Percentiles rank a stretch among this genome's conserved stretches.
Evolutionary conservation across 768 basidiomycete genomes (phyloP).

Genomic region (Butyriboletus loyo): DNA sequence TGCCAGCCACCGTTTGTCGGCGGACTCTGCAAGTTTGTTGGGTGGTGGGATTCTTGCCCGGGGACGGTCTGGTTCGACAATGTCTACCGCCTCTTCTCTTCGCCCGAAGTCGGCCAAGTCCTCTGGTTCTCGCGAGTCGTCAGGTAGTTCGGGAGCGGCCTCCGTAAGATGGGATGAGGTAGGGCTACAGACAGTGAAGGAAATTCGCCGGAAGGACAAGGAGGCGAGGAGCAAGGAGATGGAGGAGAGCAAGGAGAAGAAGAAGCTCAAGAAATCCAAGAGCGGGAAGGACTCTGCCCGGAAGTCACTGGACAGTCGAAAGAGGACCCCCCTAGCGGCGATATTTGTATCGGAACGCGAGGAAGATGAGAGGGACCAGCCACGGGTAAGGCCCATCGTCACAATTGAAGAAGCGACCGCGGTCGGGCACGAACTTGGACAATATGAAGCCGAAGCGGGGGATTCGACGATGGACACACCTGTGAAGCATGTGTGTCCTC

Average conservation of each 20-base stretch:
- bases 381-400: slow-evolving; percentile 26
- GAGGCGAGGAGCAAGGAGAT: slow-evolving; percentile 36
- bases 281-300: slow-evolving; percentile 36
- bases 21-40: slow-evolving; percentile 32
- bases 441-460: not conserved
- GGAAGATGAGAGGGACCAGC: slow-evolving; percentile 5
- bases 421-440: slow-evolving; percentile 42
- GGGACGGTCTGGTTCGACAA: slow-evolving; percentile 37
- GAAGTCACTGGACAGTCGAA: slow-evolving; percentile 48
- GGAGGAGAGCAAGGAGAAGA: slow-evolving; percentile 31
- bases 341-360: slow-evolving; percentile 43
- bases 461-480: slow-evolving; percentile 30
- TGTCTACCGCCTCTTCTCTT: slow-evolving; percentile 43
- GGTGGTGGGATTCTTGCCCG: slow-evolving; percentile 31
- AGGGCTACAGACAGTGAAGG: slow-evolving; percentile 46
- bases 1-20: slow-evolving; percentile 21
- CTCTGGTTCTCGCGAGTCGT: slow-evolving; percentile 37
- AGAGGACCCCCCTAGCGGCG: slow-evolving; percentile 51
- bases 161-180: slow-evolving; percentile 54
- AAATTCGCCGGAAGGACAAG: slow-evolving; percentile 41
- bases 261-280: slow-evolving; percentile 29
- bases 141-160: slow-evolving; percentile 39
- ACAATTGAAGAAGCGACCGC: slow-evolving; percentile 52
- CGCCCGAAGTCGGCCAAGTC: slow-evolving; percentile 46
- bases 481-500: slow-evolving; percentile 40